Base-by-base conservation (phyloP, 768 basidiomycete species). In the Leccinum uliginosum region DNA sequence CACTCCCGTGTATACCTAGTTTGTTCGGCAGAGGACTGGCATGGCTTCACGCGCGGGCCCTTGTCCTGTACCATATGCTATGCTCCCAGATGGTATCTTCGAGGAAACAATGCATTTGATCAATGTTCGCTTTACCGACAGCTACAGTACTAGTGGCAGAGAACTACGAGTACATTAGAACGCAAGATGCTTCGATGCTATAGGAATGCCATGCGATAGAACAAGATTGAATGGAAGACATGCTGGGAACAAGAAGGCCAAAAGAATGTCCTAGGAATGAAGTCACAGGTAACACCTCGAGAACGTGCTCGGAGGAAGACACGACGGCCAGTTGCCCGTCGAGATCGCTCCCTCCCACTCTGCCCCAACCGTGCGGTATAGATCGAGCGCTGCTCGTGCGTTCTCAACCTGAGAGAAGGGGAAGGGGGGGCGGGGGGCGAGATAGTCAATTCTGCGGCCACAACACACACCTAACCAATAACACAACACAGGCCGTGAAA, bases 351-450 rank as follows among this genome's bases (percentile, higher is more conserved):
- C 66, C 65, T 92, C 90, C 89, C 90, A 92, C 54, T 84, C 82
- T 4, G 72, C 68, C 4, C 80, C 75, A 56, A 83, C 79, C 14
- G 88, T 79, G 54, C 80, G 78, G 65, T 80, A 81, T 19, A 81
- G 63, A 62, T 81, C 81, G 45, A 80, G 66, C 8, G 76, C 69
- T 2, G 82, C 82, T 26, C 90, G 82, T 3, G 88, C 86, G 65
- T 91, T 91, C 70, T 93, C 91, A 34, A 87, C 70, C 91, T 93
- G 65, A 15, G 56, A 50, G n/a, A n/a, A n/a, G n/a, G n/a, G n/a
- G n/a, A n/a, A n/a, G n/a, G n/a, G n/a, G n/a, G n/a, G n/a, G n/a
- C n/a, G n/a, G n/a, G n/a, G 35, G 43, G 50, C 32, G 32, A 30
- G 26, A 45, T n/a, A 24, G 60, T 61, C 58, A 54, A 57, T 32